Conservation (phyloP, 2,329 filamentous ascomycete species). For the Epichloe glyceriae region DNA sequence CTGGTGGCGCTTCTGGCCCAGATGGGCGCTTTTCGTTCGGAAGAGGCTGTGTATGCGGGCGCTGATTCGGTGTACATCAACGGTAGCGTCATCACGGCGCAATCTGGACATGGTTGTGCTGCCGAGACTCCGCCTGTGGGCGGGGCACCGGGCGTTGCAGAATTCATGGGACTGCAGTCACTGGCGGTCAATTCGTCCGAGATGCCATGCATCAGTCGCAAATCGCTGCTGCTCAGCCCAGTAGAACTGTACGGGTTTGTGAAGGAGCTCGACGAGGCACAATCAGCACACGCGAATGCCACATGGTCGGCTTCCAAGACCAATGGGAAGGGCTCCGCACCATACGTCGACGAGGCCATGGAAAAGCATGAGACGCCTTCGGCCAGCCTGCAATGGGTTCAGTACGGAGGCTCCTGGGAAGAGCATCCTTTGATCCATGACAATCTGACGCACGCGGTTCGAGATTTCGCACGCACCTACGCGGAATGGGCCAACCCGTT, state of each 20-base stretch:
- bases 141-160: not conserved
- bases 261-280: not conserved
- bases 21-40: conserved; percentile 22
- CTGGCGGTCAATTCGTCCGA: not conserved
- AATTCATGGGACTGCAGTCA: not conserved
- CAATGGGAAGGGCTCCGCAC: not conserved
- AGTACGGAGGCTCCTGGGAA: conserved; percentile 28
- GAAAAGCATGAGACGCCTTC: conserved; percentile 1
- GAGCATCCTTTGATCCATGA: conserved; percentile 27
- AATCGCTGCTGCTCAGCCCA: not conserved
- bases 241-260: not conserved
- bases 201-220: not conserved
- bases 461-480: conserved; percentile 25
- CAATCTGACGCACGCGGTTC: conserved; percentile 24
- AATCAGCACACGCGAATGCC: not conserved
- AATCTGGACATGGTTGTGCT: not conserved
- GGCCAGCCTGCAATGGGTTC: conserved; percentile 19
- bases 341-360: too few relatives aligned
- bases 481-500: conserved; percentile 29
- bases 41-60: conserved; percentile 22
- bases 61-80: conserved; percentile 27
- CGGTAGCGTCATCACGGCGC: not conserved
- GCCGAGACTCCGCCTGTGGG: not conserved
- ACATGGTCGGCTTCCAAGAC: not conserved
- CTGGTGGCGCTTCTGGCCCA: conserved; percentile 25